phyloP scores from a whole-genome alignment of 768 basidiomycete genomes.

The Podaxis sp. region DNA sequence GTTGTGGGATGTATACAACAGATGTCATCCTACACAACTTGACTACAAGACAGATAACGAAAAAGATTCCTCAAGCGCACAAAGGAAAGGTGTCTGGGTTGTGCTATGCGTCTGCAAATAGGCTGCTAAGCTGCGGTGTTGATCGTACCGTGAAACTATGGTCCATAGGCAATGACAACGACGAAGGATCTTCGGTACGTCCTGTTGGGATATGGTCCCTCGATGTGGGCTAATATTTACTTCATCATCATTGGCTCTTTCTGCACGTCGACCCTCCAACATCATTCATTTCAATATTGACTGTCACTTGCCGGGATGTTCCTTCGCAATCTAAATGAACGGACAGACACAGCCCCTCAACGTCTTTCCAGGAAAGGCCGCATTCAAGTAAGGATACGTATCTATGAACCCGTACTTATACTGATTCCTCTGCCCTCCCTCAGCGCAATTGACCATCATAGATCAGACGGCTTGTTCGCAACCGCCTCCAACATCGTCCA shows the following conservation, averaged over 20 bases:
- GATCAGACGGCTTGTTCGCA: constrained; percentile 84
- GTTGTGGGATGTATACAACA: constrained; percentile 22
- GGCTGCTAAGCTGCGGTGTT: constrained; percentile 74
- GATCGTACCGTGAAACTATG: constrained; percentile 84
- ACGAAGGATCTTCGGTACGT: constrained; percentile 17
- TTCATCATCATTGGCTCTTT: not conserved
- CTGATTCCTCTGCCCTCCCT: constrained; percentile 10
- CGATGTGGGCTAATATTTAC: not conserved
- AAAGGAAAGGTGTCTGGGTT: constrained; percentile 84
- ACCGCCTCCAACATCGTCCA: constrained; percentile 93
- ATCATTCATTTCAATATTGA: constrained; percentile 7
- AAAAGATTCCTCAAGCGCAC: constrained; percentile 67
- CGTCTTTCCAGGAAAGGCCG: constrained; percentile 79
- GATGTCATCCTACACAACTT: constrained; percentile 87
- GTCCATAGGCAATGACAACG: constrained; percentile 37
- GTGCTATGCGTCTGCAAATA: constrained; percentile 54
- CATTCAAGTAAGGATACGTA: constrained; percentile 71
- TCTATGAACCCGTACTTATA: not conserved
- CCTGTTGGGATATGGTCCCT: constrained; percentile 22
- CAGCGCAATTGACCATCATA: constrained; percentile 93
- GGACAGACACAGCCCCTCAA: constrained; percentile 50
- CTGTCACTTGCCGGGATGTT: not conserved
- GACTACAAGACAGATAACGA: constrained; percentile 46
- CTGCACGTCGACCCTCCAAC: constrained; percentile 14
- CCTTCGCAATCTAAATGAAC: not conserved